A percentile compares a stretch with the other conserved stretches of the same genome.
phyloP scores from a whole-genome alignment of 257 asterid species.

The Solanum commersonii region DNA sequence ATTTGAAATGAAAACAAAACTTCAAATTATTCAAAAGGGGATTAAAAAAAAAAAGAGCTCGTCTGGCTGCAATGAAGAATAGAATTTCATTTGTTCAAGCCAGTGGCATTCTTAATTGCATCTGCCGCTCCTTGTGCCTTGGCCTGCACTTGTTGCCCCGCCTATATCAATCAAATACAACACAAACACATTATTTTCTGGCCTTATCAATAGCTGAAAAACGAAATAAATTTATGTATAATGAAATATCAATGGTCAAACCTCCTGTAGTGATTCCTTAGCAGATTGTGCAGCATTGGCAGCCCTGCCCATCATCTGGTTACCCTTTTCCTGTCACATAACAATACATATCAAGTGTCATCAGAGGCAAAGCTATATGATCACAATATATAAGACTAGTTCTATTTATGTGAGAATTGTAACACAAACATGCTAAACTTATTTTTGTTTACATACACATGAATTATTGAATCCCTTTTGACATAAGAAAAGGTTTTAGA shows the following conservation, averaged over 20 bases:
- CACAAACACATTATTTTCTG: no score
- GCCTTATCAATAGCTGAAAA: not conserved
- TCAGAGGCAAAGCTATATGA: not conserved
- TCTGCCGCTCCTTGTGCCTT: conserved; percentile 26
- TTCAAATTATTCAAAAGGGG: not conserved
- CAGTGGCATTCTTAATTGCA: conserved; percentile 25
- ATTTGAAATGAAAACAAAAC: not conserved
- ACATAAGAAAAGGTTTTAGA: not conserved
- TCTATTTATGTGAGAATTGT: not conserved
- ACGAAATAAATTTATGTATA: no score
- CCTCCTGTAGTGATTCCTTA: conserved; percentile 19
- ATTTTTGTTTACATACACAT: not conserved
- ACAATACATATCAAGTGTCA: not conserved
- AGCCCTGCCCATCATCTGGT: conserved; percentile 3
- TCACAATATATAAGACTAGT: not conserved
- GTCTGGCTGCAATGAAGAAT: not conserved
- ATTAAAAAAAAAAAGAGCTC: not conserved
- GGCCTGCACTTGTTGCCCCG: conserved; percentile 19
- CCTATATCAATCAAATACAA: not conserved
- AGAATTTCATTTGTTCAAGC: conserved; percentile 4
- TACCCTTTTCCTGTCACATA: not conserved
- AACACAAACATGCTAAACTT: not conserved
- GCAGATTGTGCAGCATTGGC: conserved; percentile 25
- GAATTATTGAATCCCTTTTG: not conserved
- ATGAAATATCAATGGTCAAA: not conserved